A percentile compares a stretch with the other conserved stretches of the same genome.
These are phyloP conservation scores for Aristolochia contorta DNA, from an alignment of 164 flowering plant species.

Conservation along the genomic window DNA sequence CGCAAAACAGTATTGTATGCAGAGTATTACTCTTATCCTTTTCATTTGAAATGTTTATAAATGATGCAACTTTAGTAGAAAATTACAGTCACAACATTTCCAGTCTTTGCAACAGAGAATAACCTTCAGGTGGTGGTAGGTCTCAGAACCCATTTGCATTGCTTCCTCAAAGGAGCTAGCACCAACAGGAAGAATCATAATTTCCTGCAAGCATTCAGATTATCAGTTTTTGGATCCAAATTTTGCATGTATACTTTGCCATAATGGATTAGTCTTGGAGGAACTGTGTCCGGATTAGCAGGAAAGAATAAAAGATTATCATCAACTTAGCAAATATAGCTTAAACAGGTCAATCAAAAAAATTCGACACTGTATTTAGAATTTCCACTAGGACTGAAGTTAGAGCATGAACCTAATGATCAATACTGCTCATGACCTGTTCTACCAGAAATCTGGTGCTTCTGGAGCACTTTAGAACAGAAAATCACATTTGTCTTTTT, in stretches of 20 bases:
- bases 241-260: too few species aligned
- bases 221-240: neutral
- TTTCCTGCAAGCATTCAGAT: conserved; percentile 46
- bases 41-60: neutral
- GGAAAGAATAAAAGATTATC: neutral
- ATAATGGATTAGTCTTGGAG: neutral
- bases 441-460: too few species aligned
- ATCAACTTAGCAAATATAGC: too few species aligned
- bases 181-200: conserved; percentile 87
- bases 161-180: conserved; percentile 87
- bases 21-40: too few species aligned
- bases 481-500: too few species aligned
- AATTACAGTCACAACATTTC: conserved; percentile 1
- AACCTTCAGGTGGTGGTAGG: conserved; percentile 95
- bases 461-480: too few species aligned
- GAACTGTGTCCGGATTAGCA: neutral
- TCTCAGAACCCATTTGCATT: conserved; percentile 86
- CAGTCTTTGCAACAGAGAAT: neutral
- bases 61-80: neutral
- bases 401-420: too few species aligned
- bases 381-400: too few species aligned
- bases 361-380: too few species aligned
- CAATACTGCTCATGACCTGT: too few species aligned
- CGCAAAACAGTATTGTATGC: too few species aligned
- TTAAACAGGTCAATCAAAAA: too few species aligned